phyloP scores from a whole-genome alignment of 2,329 filamentous ascomycete species.

The Aureobasidium zeae region DNA sequence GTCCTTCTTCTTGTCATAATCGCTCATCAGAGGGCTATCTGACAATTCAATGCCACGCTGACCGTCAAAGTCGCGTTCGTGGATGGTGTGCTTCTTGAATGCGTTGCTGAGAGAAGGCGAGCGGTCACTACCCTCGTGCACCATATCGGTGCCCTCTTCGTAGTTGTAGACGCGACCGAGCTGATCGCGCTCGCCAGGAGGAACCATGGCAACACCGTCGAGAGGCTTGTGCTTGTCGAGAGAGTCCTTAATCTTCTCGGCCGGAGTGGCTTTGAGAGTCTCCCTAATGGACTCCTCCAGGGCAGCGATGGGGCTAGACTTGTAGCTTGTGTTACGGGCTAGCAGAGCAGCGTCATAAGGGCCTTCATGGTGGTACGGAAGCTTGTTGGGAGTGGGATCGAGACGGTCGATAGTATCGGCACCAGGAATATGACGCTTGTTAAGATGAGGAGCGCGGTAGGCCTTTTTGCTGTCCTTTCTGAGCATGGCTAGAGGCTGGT shows the following conservation, averaged over 20 bases:
- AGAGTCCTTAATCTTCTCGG: slow-evolving; percentile 66
- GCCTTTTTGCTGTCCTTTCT: slow-evolving; percentile 54
- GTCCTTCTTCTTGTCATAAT: slow-evolving; percentile 27
- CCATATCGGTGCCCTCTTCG: slow-evolving; percentile 76
- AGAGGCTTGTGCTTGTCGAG: slow-evolving; percentile 66
- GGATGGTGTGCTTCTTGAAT: slow-evolving; percentile 50
- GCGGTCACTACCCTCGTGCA: slow-evolving; percentile 66
- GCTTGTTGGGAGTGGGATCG: slow-evolving; percentile 54
- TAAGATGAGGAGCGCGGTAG: slow-evolving; percentile 57
- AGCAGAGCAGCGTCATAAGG: slow-evolving; percentile 78
- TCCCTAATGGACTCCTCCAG: slow-evolving; percentile 63
- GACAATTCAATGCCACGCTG: slow-evolving; percentile 36
- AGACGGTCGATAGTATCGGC: slow-evolving; percentile 75
- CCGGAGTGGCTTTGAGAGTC: slow-evolving; percentile 70
- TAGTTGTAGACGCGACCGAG: slow-evolving; percentile 66
- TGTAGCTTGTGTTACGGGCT: slow-evolving; percentile 58
- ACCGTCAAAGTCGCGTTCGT: slow-evolving; percentile 25
- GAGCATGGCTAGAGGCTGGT: slow-evolving; percentile 59
- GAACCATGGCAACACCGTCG: slow-evolving; percentile 69
- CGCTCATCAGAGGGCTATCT: slow-evolving; percentile 32
- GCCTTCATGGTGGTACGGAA: slow-evolving; percentile 76
- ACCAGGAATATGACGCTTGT: slow-evolving; percentile 54
- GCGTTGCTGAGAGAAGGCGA: slow-evolving; percentile 61
- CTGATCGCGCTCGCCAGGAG: slow-evolving; percentile 59
- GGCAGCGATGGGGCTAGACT: slow-evolving; percentile 64